Conservation (phyloP, 768 basidiomycete species). For the Multifurca ochricompacta region DNA sequence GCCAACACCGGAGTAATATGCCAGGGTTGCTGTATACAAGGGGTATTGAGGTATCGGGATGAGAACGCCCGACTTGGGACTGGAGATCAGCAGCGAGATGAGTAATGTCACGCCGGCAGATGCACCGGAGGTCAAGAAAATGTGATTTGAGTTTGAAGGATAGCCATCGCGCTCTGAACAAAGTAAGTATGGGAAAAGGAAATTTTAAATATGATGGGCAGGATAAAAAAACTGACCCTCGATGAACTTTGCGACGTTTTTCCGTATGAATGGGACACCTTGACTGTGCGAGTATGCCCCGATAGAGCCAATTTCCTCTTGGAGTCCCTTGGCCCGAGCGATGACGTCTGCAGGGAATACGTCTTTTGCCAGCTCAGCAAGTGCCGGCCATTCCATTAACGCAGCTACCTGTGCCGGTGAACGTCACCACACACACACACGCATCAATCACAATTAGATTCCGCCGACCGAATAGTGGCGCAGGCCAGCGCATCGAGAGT, state of each 20-base stretch:
- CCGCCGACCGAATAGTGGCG: not conserved
- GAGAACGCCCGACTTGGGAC: conserved; percentile 64
- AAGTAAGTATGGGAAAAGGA: not conserved
- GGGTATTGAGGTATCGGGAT: conserved; percentile 99
- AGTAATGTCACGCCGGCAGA: conserved; percentile 89
- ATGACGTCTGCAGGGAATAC: conserved; percentile 84
- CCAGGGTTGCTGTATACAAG: conserved; percentile 91
- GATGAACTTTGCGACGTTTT: conserved; percentile 86
- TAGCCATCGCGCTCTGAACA: conserved; percentile 79
- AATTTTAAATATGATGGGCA: not conserved
- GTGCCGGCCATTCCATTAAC: conserved; percentile 83
- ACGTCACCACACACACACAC: not conserved
- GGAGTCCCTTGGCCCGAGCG: conserved; percentile 73
- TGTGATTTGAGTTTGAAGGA: conserved; percentile 71
- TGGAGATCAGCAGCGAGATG: conserved; percentile 69
- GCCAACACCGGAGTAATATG: conserved; percentile 70
- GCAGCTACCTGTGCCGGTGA: conserved; percentile 63
- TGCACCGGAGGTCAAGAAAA: conserved; percentile 94
- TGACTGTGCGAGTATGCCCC: conserved; percentile 97
- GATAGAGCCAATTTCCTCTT: conserved; percentile 79
- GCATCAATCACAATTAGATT: not conserved
- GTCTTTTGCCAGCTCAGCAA: conserved; percentile 66
- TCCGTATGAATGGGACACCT: conserved; percentile 81
- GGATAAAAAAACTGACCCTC: conserved; percentile 42
- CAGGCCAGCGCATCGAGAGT: not conserved